A percentile compares a stretch with the other conserved stretches of the same genome.
Evolutionary conservation across 495 filamentous ascomycete genomes (phyloP).

Genomic region (Aspergillus nidulans): DNA sequence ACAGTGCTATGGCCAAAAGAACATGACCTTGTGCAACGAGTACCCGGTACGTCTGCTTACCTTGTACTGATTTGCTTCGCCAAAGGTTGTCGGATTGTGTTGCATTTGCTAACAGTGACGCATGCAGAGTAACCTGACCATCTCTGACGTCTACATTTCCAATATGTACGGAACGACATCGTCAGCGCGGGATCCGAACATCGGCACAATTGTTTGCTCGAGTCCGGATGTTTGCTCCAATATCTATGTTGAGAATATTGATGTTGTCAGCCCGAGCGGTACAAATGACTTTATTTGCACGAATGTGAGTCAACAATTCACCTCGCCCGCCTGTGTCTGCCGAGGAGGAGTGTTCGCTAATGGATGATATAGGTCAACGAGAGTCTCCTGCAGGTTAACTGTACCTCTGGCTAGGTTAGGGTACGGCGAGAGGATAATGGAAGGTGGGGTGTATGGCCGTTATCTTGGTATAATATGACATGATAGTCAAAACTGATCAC

Average conservation of each 20-base stretch:
- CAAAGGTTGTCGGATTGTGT: neutral
- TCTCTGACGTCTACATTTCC: constrained; percentile 50
- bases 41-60: constrained; percentile 39
- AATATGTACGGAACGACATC: constrained; percentile 54
- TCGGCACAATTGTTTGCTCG: constrained; percentile 55
- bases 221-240: constrained; percentile 49
- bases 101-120: neutral
- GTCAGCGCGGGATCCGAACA: constrained; percentile 43
- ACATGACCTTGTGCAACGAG: constrained; percentile 56
- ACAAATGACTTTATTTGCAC: constrained; percentile 48
- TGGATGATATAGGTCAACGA: constrained; percentile 28
- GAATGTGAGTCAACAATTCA: constrained; percentile 37
- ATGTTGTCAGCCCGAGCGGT: constrained; percentile 49
- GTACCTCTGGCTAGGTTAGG: constrained; percentile 43
- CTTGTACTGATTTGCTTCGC: too few species aligned
- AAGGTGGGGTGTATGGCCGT: too few species aligned
- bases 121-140: constrained; percentile 48
- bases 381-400: constrained; percentile 40
- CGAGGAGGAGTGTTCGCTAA: neutral
- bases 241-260: constrained; percentile 48
- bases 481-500: too few species aligned
- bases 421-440: too few species aligned
- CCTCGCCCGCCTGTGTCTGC: neutral
- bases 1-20: constrained; percentile 63
- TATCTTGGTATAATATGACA: too few species aligned